These are phyloP conservation scores for Prunella vulgaris DNA, from an alignment of 257 asterid species.

Conservation along the genomic window DNA sequence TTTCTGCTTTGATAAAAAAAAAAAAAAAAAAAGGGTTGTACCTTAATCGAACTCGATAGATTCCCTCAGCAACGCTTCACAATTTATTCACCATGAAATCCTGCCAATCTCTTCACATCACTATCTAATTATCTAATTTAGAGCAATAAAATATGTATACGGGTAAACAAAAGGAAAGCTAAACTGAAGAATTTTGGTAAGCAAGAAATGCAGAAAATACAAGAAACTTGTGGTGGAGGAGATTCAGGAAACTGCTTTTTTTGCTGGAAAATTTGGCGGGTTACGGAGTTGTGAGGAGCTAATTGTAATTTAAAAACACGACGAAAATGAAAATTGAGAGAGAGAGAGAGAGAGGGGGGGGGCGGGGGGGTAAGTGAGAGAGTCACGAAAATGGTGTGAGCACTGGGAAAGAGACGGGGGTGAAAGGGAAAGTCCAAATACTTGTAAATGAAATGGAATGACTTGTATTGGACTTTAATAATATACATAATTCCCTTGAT, in stretches of 20 bases:
- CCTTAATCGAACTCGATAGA: slow-evolving; percentile 23
- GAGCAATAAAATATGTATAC: background rate
- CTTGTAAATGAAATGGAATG: background rate
- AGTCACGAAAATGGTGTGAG: slow-evolving; percentile 50
- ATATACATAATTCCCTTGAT: background rate
- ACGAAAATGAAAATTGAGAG: slow-evolving; percentile 1
- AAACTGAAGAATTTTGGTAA: background rate
- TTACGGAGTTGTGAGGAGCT: slow-evolving; percentile 16
- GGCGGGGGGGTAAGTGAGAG: slow-evolving; percentile 43
- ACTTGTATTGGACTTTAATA: slow-evolving; percentile 1
- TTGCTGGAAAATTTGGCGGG: slow-evolving; percentile 28
- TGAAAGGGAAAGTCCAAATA: slow-evolving; percentile 16
- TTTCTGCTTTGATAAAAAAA: background rate
- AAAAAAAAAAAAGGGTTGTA: no score
- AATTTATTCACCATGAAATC: slow-evolving; percentile 13
- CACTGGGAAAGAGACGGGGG: slow-evolving; percentile 29
- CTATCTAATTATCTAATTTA: slow-evolving; percentile 11
- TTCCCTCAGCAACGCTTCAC: slow-evolving; percentile 15
- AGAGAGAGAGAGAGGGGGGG: background rate
- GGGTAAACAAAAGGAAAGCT: background rate
- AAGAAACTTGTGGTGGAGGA: slow-evolving; percentile 24
- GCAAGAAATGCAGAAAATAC: background rate
- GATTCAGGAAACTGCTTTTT: background rate
- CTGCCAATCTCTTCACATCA: slow-evolving; percentile 22
- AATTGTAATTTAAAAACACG: background rate